Evolutionary conservation across 2,329 filamentous ascomycete genomes (phyloP), one percentile per base, ranked within the genome.

Genomic region (Sclerotinia glacialis): DNA sequence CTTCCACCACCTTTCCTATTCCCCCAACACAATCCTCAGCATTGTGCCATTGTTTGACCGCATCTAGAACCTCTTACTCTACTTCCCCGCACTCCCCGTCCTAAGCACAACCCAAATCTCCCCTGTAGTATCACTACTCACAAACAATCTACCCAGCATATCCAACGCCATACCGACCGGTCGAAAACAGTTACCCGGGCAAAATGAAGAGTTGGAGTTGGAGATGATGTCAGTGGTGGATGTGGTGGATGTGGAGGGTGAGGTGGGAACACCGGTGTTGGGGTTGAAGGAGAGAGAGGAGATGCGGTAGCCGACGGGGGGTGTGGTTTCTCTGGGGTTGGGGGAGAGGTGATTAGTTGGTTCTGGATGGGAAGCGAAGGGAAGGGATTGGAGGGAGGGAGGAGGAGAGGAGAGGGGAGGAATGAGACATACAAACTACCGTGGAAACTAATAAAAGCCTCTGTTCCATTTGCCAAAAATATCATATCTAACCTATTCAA

Each of bases 401-500:
- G 49, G 37, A 40, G 16, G 40, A 34, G 34, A 18, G 16, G 6
- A 9, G 2, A 2, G 28, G 16, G 26, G 5, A 71, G 47, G 1
- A 8, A 26, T 14, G 46, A 23, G 46, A 50, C 26, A 11, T 31
- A 53, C 50, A 53, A 72, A 31, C 63, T 66, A 9, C 71, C 71
- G 40, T 71, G 71, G 50, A 91, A 76, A 0, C 86, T 81, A 23
- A 93, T 79, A 78, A 85, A 92, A 1, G 88, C 89, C 2, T 80
- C 82, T 16, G 81, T 83, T 46, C 84, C 85, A 50, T 81, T 77
- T 0, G 79, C 73, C 69, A 84, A 81, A 78, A 93, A 93, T 68
- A 86, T 85, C 73, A 92, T 84, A 70, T 91, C 89, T 0, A 92
- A 79, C 26, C 28, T 53, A n/a, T 3, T 8, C 3, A 11, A 31